phyloP scores from a whole-genome alignment of 306 rosid genomes.

The Luffa aegyptiaca region DNA sequence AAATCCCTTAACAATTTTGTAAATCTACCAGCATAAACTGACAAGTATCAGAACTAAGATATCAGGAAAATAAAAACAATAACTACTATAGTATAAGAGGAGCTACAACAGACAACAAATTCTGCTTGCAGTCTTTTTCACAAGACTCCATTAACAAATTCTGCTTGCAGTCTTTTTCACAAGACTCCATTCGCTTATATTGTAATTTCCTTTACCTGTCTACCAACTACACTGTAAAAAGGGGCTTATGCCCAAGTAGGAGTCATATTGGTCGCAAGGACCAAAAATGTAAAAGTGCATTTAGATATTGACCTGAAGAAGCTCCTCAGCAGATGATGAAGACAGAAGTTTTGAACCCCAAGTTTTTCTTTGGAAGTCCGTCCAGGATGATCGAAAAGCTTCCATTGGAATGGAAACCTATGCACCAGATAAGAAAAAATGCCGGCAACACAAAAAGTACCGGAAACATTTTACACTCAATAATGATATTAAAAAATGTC shows the following conservation, averaged over 20 bases:
- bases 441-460: not conserved
- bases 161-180: too few relatives aligned
- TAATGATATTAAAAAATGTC: not conserved
- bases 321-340: constrained; percentile 44
- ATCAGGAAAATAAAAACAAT: not conserved
- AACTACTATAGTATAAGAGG: not conserved
- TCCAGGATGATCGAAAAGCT: constrained; percentile 54
- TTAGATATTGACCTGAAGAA: constrained; percentile 47
- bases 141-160: too few relatives aligned
- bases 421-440: constrained; percentile 13
- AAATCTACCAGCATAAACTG: not conserved
- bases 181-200: too few relatives aligned
- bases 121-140: too few relatives aligned
- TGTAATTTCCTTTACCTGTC: not conserved
- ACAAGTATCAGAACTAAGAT: not conserved
- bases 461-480: not conserved
- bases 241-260: not conserved
- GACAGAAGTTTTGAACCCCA: constrained; percentile 45
- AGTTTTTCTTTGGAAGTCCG: constrained; percentile 32
- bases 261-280: not conserved
- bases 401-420: constrained; percentile 54
- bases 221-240: not conserved
- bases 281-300: not conserved
- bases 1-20: not conserved
- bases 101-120: not conserved